Base-by-base conservation (phyloP, 2,329 filamentous ascomycete genomes). In the Pseudogymnoascus sp. region DNA sequence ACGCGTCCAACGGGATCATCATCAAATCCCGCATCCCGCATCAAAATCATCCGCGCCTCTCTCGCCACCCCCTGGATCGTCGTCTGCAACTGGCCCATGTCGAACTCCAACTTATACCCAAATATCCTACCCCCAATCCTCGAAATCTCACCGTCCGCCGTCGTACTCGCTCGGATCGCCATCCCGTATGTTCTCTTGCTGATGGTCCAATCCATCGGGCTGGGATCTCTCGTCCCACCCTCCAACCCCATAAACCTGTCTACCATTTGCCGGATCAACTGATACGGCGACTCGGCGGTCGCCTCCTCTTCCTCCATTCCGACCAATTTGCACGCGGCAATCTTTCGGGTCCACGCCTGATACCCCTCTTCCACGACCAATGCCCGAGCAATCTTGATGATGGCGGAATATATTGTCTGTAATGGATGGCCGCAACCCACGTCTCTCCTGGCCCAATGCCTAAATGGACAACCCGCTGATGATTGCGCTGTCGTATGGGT, bases 101-200 rank as follows among this genome's bases (percentile, higher is more conserved):
- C n/a, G 36, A 39, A 39, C n/a, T 39, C 36, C 2, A 39, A 3
- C n/a, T 8, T 0, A 17, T 39, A 39, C n/a, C 36, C 1, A 39
- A 39, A 39, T 39, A 39, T 39, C n/a, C 3, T 39, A 39, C 15
- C 36, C 6, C 36, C 4, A 39, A 39, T 39, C 36, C n/a, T 15
- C 36, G 6, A 39, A 39, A 39, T 39, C 36, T 39, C 36, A 1
- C 36, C n/a, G n/a, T 15, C n/a, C 4, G n/a, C n/a, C 1, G 36
- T 39, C 2, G 6, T 39, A 17, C 6, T 39, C 5, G 36, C 36
- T 17, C 77, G 74, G 65, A 79, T 78, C 1, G 70, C 68, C 6
- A 58, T 58, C 29, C 29, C 4, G 3, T 58, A 58, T 35, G 54
- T 33, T 33, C 54, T n/a, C 54, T 58, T 58, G 54, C 54, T 58